Evolutionary conservation across 495 filamentous ascomycete species (phyloP), one percentile per base, ranked within the genome.

Genomic region (Penicilliopsis zonata): DNA sequence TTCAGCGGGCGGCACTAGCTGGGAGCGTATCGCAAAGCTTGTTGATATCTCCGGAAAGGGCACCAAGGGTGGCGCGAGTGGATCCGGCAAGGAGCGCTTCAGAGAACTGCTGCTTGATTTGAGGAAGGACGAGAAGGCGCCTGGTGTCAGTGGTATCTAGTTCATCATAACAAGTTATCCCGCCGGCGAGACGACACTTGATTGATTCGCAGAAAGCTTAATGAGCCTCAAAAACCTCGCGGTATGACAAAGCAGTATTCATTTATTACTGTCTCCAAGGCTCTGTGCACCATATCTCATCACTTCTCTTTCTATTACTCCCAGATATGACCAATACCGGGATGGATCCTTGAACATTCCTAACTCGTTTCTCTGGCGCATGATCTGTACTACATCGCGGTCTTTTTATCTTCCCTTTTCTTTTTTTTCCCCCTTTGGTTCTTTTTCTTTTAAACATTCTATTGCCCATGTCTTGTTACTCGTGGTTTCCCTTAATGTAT

Each of bases 1-100:
- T 22, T 77, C 82, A 12, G 80, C 82, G 1, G 90, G 92, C 15
- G 90, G 90, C 18, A 99, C 92, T 5, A 87, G 83, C 69, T 99
- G 90, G 90, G 90, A 96, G 62, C 76, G 92, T 35, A 96, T 99
- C 54, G 80, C 86, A 2, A 96, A 95, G 63, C 52, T 96, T 43
- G 90, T 95, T 18, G 90, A 99, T 59, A 60, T 99, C 35, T 94
- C 84, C 51, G 90, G 92, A 30, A 96, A 96, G 65, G 86, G 87
- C 8, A 65, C 72, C 27, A 78, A 75, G 47, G 86, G 84, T 36
- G 87, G 87, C 47, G 82, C 79, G 15, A 76, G 70, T 15, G 87
- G 86, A 34, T 88, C 78, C 31, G 86, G 85, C 42, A 99, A 96
- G 70, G 82, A 88, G 53, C 79, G 80, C 37, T 96, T 96, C 69